Base-by-base conservation (phyloP, 163 green algal genomes). In the Trebouxia gelatinosa region DNA sequence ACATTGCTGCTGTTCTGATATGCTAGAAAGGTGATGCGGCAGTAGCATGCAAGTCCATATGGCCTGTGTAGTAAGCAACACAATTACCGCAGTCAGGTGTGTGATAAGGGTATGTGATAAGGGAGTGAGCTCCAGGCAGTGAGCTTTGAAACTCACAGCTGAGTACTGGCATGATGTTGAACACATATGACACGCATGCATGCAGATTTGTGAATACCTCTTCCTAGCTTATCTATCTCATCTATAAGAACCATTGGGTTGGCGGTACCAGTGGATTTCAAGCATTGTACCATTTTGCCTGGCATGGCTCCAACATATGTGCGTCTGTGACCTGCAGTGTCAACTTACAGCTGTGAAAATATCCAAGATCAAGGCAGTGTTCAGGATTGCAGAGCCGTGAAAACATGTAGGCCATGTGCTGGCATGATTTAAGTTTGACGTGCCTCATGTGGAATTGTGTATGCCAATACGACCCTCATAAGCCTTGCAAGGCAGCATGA, bases 281-380 rank as follows among this genome's bases (percentile, higher is more conserved):
- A 82, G 87, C 93, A 97, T 85, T 98, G 94, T 57, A 98, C 94
- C 86, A 98, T 89, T 85, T 98, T 98, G 75, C 95, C 95, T 3
- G 95, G 95, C 95, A 98, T 98, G 32, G 95, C 95, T 23, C 95
- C 95, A 28, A 99, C 93, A 81, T 98, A 99, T 5, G 95, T 99
- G 21, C 95, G 85, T 50, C 95, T 78, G 85, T 96, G 91, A 28
- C 91, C 87, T 86, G 80, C 61, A 81, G 23, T n/a, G n/a, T n/a
- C n/a, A n/a, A n/a, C n/a, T n/a, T n/a, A n/a, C n/a, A n/a, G n/a
- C n/a, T n/a, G n/a, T n/a, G n/a, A n/a, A n/a, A n/a, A n/a, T n/a
- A n/a, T n/a, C n/a, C n/a, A n/a, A n/a, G n/a, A n/a, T n/a, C n/a
- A n/a, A n/a, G n/a, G n/a, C n/a, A n/a, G n/a, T n/a, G n/a, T n/a